Conservation (phyloP, 768 basidiomycete species). For the Leccinum longicurvipes region DNA sequence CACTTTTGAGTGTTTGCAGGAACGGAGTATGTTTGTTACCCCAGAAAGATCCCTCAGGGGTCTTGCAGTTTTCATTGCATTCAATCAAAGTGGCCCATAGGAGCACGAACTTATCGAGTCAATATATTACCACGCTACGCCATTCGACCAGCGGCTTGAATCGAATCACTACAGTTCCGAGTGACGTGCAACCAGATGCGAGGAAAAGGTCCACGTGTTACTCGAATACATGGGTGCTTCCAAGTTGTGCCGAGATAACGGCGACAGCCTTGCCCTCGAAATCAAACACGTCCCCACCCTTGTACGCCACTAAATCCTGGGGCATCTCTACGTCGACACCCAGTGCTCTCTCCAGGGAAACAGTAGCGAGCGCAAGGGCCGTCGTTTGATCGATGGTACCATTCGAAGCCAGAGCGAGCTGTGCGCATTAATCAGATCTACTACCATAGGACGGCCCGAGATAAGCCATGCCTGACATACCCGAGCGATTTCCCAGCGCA, state of each 20-base stretch:
- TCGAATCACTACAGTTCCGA: background rate
- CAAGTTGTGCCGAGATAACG: conserved; percentile 30
- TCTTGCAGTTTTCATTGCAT: too few species aligned
- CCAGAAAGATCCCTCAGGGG: too few species aligned
- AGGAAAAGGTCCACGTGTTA: background rate
- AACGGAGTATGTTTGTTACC: too few species aligned
- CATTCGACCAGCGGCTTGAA: too few species aligned
- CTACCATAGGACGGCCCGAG: too few species aligned
- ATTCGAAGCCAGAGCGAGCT: conserved; percentile 41
- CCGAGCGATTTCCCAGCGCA: conserved; percentile 39
- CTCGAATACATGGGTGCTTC: conserved; percentile 19
- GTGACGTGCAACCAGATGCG: background rate
- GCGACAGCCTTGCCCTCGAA: conserved; percentile 40
- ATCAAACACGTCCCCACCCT: conserved; percentile 35
- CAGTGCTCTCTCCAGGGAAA: conserved; percentile 42
- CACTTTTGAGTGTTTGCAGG: too few species aligned
- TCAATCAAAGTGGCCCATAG: too few species aligned
- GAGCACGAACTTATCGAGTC: too few species aligned
- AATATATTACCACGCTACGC: too few species aligned
- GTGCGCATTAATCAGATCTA: background rate
- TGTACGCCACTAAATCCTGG: conserved; percentile 39
- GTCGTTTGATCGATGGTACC: conserved; percentile 35
- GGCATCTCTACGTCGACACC: conserved; percentile 31
- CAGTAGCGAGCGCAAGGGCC: conserved; percentile 36
- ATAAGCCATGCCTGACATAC: conserved; percentile 20